Evolutionary conservation across 305 asterid genomes (phyloP).

Genomic region (Salvia sclarea): DNA sequence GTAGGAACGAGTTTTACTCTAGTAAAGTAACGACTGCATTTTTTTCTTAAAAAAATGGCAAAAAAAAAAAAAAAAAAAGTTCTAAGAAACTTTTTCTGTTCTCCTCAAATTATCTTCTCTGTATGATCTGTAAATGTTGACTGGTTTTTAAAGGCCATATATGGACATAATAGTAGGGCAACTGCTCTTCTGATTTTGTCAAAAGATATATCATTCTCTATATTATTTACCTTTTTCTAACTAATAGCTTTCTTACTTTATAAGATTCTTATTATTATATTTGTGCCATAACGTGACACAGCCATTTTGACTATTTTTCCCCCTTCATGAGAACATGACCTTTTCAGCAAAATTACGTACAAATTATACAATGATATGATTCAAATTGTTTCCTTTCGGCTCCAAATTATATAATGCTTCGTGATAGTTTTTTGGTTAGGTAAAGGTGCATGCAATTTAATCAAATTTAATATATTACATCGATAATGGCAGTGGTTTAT

Average conservation of each 20-base stretch:
- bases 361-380: neutral
- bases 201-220: neutral
- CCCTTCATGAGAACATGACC: neutral
- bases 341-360: conserved; percentile 7
- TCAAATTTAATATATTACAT: neutral
- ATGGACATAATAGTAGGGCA: conserved; percentile 40
- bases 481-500: neutral
- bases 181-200: conserved; percentile 39
- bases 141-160: conserved; percentile 16
- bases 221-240: neutral
- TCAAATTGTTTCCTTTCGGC: neutral
- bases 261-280: neutral
- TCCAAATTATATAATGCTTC: neutral
- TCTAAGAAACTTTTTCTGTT: neutral
- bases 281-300: neutral
- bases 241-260: neutral
- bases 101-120: neutral
- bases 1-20: too few species aligned
- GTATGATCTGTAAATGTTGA: conserved; percentile 5
- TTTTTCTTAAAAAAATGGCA: too few species aligned
- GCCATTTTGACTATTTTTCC: neutral
- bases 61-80: neutral
- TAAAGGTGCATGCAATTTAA: neutral
- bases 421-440: neutral
- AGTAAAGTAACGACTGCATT: too few species aligned